Evolutionary conservation across 805 yeast genomes (phyloP).

Genomic region (Starmerella ratchasimensis): DNA sequence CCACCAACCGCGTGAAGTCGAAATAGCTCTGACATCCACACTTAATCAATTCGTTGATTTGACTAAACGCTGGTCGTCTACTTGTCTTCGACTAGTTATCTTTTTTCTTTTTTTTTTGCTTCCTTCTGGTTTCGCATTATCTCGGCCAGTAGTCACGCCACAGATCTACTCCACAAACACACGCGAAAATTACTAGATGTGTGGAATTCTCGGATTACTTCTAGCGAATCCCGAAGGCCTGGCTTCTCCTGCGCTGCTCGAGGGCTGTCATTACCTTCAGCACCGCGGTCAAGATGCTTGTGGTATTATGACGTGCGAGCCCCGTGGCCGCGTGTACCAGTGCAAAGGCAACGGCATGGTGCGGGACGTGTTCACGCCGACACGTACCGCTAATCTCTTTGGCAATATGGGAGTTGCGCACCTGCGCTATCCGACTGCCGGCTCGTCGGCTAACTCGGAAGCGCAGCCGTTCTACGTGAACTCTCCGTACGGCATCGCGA

Average conservation of each 20-base stretch:
- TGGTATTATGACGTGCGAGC: constrained; percentile 94
- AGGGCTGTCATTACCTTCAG: constrained; percentile 83
- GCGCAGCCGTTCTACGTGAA: constrained; percentile 98
- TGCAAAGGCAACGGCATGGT: constrained; percentile 99
- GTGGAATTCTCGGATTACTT: constrained; percentile 87
- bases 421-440: constrained; percentile 93
- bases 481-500: constrained; percentile 83
- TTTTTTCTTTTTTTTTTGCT: too few relatives aligned
- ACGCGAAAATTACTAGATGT: constrained; percentile 41
- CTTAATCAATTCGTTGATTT: too few relatives aligned
- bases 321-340: constrained; percentile 85
- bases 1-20: too few relatives aligned
- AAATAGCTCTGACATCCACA: too few relatives aligned
- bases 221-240: constrained; percentile 56
- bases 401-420: constrained; percentile 96
- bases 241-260: constrained; percentile 83
- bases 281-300: constrained; percentile 99
- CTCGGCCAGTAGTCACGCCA: too few relatives aligned
- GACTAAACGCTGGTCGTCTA: too few relatives aligned
- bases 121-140: too few relatives aligned
- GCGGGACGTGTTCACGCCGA: constrained; percentile 83
- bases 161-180: too few relatives aligned
- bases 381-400: constrained; percentile 59
- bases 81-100: too few relatives aligned
- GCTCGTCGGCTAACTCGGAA: constrained; percentile 86